These are phyloP conservation scores for Fusarium burgessii DNA, from an alignment of 2,329 filamentous ascomycete species.

Conservation along the genomic window DNA sequence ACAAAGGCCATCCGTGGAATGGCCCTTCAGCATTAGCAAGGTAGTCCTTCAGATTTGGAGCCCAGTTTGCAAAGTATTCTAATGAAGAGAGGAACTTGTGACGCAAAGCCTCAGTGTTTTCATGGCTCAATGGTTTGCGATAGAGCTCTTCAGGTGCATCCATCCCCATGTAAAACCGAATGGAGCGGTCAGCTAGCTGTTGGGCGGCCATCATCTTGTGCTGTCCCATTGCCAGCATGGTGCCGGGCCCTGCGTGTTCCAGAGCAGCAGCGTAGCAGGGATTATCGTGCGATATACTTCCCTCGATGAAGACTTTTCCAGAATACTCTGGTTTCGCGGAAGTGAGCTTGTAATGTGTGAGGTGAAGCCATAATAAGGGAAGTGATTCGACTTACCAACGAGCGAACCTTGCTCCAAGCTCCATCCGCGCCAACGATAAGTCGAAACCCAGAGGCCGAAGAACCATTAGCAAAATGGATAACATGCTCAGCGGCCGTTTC, in stretches of 20 bases:
- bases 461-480: slow-evolving; percentile 5
- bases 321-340: background rate
- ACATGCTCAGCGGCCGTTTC: background rate
- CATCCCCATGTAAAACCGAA: slow-evolving; percentile 12
- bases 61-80: slow-evolving; percentile 45
- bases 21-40: slow-evolving; percentile 33
- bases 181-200: slow-evolving; percentile 5
- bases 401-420: slow-evolving; percentile 50
- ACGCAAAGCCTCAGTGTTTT: background rate
- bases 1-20: slow-evolving; percentile 42
- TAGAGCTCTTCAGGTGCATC: background rate
- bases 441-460: slow-evolving; percentile 5
- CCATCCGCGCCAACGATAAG: slow-evolving; percentile 31
- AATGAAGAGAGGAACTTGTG: slow-evolving; percentile 38
- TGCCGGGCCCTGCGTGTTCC: background rate
- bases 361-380: slow-evolving; percentile 44
- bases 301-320: slow-evolving; percentile 17
- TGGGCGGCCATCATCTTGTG: slow-evolving; percentile 1
- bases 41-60: slow-evolving; percentile 44
- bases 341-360: slow-evolving; percentile 33
- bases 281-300: background rate
- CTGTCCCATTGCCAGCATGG: slow-evolving; percentile 10
- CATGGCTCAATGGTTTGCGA: background rate
- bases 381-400: slow-evolving; percentile 53
- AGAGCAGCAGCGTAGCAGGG: background rate